A percentile compares a stretch with the other conserved stretches of the same genome.
Evolutionary conservation across 2,329 filamentous ascomycete species (phyloP).

Genomic region (Fusarium torulosum): DNA sequence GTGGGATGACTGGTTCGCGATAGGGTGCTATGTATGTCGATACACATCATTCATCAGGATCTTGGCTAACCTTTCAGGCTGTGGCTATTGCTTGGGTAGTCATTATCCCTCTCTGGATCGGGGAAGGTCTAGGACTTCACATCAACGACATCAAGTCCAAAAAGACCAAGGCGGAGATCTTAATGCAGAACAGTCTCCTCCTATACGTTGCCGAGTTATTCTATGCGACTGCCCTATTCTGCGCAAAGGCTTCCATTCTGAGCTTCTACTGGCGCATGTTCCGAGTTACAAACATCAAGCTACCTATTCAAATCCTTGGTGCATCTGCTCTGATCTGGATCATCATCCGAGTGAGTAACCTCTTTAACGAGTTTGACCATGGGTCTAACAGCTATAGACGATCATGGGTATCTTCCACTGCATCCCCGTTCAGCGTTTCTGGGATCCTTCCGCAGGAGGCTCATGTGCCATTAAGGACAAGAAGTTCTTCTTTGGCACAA

Average conservation of each 20-base stretch:
- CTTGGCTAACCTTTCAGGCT: slow-evolving; percentile 15
- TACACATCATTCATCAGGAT: fast-evolving
- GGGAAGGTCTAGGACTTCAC: slow-evolving; percentile 35
- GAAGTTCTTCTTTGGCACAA: slow-evolving; percentile 52
- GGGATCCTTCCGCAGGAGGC: slow-evolving; percentile 24
- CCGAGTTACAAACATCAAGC: slow-evolving; percentile 42
- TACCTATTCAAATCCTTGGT: slow-evolving; percentile 47
- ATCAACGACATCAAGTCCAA: slow-evolving; percentile 26
- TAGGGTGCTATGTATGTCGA: slow-evolving; percentile 28
- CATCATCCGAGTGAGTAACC: slow-evolving; percentile 42
- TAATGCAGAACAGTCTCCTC: slow-evolving; percentile 20
- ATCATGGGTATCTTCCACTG: slow-evolving; percentile 41
- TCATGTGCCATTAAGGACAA: slow-evolving; percentile 44
- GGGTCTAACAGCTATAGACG: slow-evolving; percentile 2
- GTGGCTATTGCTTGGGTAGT: slow-evolving; percentile 37
- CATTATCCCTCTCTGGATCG: slow-evolving; percentile 33
- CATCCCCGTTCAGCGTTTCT: slow-evolving; percentile 33
- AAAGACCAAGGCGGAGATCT: slow-evolving; percentile 8
- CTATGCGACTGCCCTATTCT: slow-evolving; percentile 48
- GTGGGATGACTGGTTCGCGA: slow-evolving; percentile 41
- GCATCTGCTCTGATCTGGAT: slow-evolving; percentile 46
- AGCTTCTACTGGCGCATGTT: slow-evolving; percentile 52
- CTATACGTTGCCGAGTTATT: slow-evolving; percentile 45
- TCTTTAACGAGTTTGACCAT: fast-evolving
- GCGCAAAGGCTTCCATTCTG: slow-evolving; percentile 48